Evolutionary conservation across 441 rosid genomes (phyloP).

Genomic region (Populus hybrid): DNA sequence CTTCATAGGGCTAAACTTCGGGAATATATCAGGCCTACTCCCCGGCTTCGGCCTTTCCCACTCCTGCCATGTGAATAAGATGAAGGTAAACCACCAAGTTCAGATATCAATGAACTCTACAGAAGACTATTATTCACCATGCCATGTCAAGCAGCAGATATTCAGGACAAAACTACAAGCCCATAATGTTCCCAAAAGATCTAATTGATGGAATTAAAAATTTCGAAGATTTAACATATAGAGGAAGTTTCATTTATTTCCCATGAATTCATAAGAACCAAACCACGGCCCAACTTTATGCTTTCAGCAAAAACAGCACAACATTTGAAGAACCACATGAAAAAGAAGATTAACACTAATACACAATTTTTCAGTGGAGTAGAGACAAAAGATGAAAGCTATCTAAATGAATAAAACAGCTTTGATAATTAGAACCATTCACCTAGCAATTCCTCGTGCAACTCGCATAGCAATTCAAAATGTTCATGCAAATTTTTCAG

Average conservation of each 20-base stretch:
- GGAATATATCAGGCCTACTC: conserved; percentile 83
- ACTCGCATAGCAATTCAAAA: neutral
- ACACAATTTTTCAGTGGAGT: neutral
- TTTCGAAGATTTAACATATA: neutral
- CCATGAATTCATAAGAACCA: neutral
- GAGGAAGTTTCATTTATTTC: neutral
- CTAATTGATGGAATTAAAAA: neutral
- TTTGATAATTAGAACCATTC: neutral
- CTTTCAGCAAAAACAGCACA: neutral
- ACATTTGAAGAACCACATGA: neutral
- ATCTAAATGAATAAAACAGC: neutral
- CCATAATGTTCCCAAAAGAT: neutral
- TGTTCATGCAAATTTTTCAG: neutral
- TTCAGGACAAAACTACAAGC: neutral
- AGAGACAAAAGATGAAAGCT: neutral
- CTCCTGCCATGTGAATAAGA: conserved; percentile 41
- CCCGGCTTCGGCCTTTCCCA: conserved; percentile 88
- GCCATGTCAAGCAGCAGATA: neutral
- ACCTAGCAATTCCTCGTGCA: neutral
- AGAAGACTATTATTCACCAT: conserved; percentile 5
- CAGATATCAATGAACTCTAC: neutral
- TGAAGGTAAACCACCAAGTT: neutral
- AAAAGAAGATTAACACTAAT: neutral
- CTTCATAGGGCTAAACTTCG: conserved; percentile 89
- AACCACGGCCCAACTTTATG: neutral